A percentile compares a stretch with the other conserved stretches of the same genome.
Evolutionary conservation across 2,329 filamentous ascomycete species (phyloP).

Genomic region (Stagonosporopsis chrysanthemi): DNA sequence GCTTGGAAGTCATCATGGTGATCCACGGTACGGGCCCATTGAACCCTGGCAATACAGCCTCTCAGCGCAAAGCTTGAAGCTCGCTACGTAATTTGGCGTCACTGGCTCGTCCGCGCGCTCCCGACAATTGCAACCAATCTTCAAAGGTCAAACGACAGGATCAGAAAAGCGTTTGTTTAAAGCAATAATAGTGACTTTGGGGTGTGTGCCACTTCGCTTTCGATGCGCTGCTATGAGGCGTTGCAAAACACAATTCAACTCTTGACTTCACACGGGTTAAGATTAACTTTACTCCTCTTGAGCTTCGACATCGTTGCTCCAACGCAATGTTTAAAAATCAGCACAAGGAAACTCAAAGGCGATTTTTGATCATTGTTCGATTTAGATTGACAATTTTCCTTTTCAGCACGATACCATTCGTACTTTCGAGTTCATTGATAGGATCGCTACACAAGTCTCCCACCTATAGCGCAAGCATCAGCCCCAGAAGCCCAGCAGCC

Average conservation of each 20-base stretch:
- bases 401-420: too few relatives aligned
- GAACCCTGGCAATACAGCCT: conserved; percentile 17
- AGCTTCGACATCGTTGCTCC: too few relatives aligned
- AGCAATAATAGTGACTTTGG: background rate
- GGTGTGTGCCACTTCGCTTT: too few relatives aligned
- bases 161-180: too few relatives aligned
- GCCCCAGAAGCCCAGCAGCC: too few relatives aligned
- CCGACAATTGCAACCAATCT: background rate
- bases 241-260: background rate
- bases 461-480: too few relatives aligned
- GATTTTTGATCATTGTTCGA: too few relatives aligned
- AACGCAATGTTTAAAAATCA: too few relatives aligned
- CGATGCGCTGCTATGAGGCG: background rate
- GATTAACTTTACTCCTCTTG: background rate
- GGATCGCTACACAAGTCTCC: too few relatives aligned
- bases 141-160: background rate
- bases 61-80: conserved; percentile 1
- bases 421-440: too few relatives aligned
- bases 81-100: conserved; percentile 20
- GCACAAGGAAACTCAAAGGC: too few relatives aligned
- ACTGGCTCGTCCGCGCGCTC: conserved; percentile 4
- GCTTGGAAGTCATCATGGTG: conserved; percentile 3
- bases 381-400: too few relatives aligned
- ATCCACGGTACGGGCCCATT: background rate
- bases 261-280: conserved; percentile 4